A percentile compares a stretch with the other conserved stretches of the same genome.
These are phyloP conservation scores for Ceratorhiza oryzae-sativae DNA, from an alignment of 1,284 basidiomycete species.

Conservation along the genomic window DNA sequence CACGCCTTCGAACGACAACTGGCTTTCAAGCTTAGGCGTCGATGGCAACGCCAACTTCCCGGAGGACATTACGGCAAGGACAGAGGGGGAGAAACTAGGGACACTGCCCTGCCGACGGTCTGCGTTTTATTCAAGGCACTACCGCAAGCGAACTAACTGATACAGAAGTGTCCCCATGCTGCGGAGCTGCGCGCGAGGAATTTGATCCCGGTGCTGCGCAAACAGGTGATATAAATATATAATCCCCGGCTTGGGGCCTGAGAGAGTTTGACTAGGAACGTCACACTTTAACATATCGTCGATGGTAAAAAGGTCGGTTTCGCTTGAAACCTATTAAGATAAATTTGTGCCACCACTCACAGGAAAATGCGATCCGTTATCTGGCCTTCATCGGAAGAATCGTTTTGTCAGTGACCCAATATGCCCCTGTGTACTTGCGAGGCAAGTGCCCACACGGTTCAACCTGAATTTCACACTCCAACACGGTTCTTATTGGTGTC, in stretches of 20 bases:
- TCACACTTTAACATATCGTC: no score
- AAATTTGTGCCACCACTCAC: no score
- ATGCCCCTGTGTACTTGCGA: no score
- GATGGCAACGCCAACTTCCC: constrained; percentile 24
- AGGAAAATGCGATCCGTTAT: not conserved
- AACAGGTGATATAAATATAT: not conserved
- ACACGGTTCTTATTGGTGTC: no score
- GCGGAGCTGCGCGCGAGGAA: constrained; percentile 27
- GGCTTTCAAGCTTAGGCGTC: constrained; percentile 26
- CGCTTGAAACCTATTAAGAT: no score
- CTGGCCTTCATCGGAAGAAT: no score
- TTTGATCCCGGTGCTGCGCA: constrained; percentile 32
- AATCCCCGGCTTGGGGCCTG: not conserved
- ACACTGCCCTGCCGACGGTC: not conserved
- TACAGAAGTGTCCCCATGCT: constrained; percentile 4
- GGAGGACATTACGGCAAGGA: not conserved
- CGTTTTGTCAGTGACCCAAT: no score
- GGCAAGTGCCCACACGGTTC: no score
- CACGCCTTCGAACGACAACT: not conserved
- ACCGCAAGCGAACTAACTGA: not conserved
- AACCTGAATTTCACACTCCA: no score
- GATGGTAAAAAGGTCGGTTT: no score
- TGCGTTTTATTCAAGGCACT: not conserved
- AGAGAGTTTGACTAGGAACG: no score
- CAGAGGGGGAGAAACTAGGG: not conserved